phyloP scores from a whole-genome alignment of 345 rosid genomes.

The Citrus hindsii region DNA sequence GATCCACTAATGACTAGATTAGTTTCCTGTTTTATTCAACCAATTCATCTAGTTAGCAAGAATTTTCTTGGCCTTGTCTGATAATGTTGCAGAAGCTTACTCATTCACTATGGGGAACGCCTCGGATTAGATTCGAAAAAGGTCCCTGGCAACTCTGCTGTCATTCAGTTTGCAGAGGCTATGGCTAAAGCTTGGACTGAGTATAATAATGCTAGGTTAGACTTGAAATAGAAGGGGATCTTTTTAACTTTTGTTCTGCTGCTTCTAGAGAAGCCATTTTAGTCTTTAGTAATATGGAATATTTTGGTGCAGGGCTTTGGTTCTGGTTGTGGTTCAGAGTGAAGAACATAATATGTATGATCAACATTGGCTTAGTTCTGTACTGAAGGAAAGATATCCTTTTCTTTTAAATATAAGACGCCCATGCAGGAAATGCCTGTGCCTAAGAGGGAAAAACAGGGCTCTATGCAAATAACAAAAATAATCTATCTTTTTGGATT shows the following conservation, averaged over 20 bases:
- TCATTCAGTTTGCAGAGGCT: conserved; percentile 61
- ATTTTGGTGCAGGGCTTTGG: conserved; percentile 56
- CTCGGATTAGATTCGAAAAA: conserved; percentile 68
- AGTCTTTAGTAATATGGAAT: conserved; percentile 5
- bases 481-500: neutral
- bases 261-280: neutral
- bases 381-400: conserved; percentile 87
- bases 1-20: neutral
- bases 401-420: conserved; percentile 7
- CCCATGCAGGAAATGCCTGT: neutral
- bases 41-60: neutral
- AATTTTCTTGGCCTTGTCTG: conserved; percentile 11
- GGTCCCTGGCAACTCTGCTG: conserved; percentile 55
- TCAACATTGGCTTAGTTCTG: conserved; percentile 77
- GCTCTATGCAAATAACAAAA: neutral
- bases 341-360: conserved; percentile 96
- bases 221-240: neutral
- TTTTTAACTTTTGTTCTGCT: neutral
- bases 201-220: conserved; percentile 72
- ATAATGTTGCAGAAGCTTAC: conserved; percentile 59
- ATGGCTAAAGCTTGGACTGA: conserved; percentile 88
- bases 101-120: conserved; percentile 52
- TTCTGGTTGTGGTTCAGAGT: conserved; percentile 68
- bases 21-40: neutral
- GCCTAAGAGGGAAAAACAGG: neutral